phyloP scores from a whole-genome alignment of 345 rosid species.

The Camelina neglecta region DNA sequence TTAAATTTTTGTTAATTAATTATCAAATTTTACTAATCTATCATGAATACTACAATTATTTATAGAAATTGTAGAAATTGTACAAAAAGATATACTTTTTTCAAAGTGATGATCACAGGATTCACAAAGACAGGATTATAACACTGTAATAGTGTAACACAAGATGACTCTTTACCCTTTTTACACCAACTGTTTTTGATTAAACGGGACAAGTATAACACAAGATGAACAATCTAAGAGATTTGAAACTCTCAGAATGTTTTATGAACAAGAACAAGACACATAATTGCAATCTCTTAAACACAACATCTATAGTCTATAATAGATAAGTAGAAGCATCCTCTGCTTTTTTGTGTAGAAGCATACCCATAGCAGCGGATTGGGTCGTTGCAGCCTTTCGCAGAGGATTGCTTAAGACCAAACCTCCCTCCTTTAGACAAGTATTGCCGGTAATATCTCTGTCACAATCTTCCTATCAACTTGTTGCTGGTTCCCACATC shows the following conservation, averaged over 20 bases:
- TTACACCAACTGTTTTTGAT: too few species aligned
- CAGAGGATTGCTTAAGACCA: constrained; percentile 76
- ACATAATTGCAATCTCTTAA: constrained; percentile 15
- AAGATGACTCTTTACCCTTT: neutral
- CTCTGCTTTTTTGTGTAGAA: too few species aligned
- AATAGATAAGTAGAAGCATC: constrained; percentile 20
- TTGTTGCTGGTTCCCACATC: constrained; percentile 80
- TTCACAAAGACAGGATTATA: too few species aligned
- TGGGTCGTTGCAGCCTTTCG: constrained; percentile 87
- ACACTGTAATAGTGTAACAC: too few species aligned
- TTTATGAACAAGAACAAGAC: constrained; percentile 19
- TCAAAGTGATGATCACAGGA: too few species aligned
- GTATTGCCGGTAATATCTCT: constrained; percentile 86
- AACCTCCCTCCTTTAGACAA: constrained; percentile 91
- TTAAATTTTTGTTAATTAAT: too few species aligned
- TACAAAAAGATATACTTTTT: too few species aligned
- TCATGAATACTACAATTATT: too few species aligned
- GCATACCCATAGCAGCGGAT: too few species aligned
- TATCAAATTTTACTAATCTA: too few species aligned
- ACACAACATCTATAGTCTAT: constrained; percentile 22
- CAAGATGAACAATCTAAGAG: neutral
- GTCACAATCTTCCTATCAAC: constrained; percentile 73
- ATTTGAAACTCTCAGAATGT: neutral
- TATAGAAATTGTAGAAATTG: too few species aligned
- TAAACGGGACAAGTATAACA: neutral